Conservation (phyloP, 495 filamentous ascomycete genomes). For the Trichoderma gamsii region DNA sequence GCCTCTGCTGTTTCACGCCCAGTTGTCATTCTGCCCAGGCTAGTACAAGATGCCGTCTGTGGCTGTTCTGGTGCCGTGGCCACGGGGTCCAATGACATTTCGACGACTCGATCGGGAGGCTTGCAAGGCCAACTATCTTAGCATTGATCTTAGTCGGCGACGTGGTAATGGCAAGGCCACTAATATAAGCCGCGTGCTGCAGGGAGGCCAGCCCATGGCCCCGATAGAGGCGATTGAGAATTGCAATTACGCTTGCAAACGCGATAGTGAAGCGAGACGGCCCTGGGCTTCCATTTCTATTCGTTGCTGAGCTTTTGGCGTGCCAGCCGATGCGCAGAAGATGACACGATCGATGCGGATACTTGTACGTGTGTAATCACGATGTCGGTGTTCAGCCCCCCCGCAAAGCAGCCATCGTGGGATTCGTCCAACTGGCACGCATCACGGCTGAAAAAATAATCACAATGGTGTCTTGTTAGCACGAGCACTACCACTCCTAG, state of each 20-base stretch:
- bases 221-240: no score
- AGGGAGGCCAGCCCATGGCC: no score
- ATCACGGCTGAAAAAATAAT: not conserved
- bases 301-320: no score
- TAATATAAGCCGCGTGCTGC: not conserved
- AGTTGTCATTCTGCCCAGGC: no score
- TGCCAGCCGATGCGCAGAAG: not conserved
- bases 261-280: no score
- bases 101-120: not conserved
- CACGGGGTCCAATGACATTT: not conserved
- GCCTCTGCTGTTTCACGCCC: no score
- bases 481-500: no score
- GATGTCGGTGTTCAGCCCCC: not conserved
- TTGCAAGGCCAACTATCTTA: not conserved
- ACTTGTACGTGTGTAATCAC: not conserved
- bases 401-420: conserved; percentile 2
- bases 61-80: not conserved
- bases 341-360: not conserved
- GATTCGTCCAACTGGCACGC: not conserved
- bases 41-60: no score
- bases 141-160: not conserved
- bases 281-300: no score
- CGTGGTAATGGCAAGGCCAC: not conserved
- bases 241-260: no score
- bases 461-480: no score